These are phyloP conservation scores for Nakaseomyces sp. DNA, from an alignment of 1,139 yeast species.

Conservation along the genomic window DNA sequence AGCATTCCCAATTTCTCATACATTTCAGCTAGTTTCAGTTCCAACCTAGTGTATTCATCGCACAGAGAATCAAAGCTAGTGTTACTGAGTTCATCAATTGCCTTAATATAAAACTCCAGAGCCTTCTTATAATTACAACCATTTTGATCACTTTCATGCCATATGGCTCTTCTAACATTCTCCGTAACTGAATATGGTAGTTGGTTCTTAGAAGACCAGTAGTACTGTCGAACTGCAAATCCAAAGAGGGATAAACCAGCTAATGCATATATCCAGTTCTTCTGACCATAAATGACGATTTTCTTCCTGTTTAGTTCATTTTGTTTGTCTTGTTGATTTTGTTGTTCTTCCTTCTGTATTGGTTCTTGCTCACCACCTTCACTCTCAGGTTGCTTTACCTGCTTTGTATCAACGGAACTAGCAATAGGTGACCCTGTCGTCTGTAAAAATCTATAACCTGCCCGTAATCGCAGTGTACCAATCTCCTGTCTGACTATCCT, in stretches of 20 bases:
- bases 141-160: conserved; percentile 74
- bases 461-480: too few species aligned
- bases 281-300: conserved; percentile 3
- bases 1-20: conserved; percentile 55
- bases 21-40: conserved; percentile 80
- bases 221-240: conserved; percentile 2
- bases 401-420: too few species aligned
- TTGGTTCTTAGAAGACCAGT: conserved; percentile 4
- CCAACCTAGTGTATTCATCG: conserved; percentile 78
- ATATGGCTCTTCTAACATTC: conserved; percentile 43
- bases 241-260: conserved; percentile 3
- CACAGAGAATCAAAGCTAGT: conserved; percentile 46
- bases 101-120: conserved; percentile 54
- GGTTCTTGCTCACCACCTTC: too few species aligned
- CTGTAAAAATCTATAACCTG: too few species aligned
- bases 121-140: conserved; percentile 56
- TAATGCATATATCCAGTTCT: conserved; percentile 1
- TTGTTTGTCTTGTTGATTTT: not conserved
- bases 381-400: too few species aligned
- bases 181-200: conserved; percentile 17
- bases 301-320: not conserved
- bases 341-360: not conserved
- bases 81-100: conserved; percentile 38
- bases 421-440: too few species aligned
- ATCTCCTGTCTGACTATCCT: too few species aligned